Percentiles rank a stretch among this genome's conserved stretches.
Conservation (phyloP, 164 flowering plant species). For the Echeveria elegans region DNA sequence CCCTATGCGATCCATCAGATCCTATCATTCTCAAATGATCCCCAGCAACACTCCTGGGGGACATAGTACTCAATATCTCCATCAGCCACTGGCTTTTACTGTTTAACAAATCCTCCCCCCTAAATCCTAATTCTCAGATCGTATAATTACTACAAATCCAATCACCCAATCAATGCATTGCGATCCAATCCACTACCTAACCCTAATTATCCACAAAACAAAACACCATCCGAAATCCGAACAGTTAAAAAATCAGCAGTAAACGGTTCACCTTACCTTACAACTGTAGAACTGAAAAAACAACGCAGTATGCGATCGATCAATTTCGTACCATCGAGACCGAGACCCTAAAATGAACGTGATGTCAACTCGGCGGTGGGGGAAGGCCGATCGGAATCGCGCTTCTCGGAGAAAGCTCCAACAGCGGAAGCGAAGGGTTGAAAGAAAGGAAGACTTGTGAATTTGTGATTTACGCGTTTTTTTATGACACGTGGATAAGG, state of each 20-base stretch:
- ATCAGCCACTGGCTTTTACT: not conserved
- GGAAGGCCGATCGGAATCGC: not conserved
- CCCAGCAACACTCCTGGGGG: constrained; percentile 18
- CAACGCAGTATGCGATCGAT: not conserved
- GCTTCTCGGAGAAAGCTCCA: not conserved
- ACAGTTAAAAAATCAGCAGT: too few relatives aligned
- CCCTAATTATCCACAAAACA: too few relatives aligned
- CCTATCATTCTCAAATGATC: constrained; percentile 16
- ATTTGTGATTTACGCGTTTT: constrained; percentile 6
- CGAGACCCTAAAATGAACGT: not conserved
- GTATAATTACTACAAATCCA: not conserved
- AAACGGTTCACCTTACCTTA: too few relatives aligned
- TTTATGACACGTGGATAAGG: not conserved
- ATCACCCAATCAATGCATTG: not conserved
- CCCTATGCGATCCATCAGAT: constrained; percentile 14
- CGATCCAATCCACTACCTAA: too few relatives aligned
- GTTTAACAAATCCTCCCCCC: not conserved
- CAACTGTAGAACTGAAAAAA: too few relatives aligned
- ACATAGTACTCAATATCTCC: constrained; percentile 12
- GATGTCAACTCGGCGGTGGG: not conserved
- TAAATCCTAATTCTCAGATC: not conserved
- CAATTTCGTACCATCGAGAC: not conserved
- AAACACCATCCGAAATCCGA: too few relatives aligned
- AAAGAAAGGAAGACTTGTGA: too few relatives aligned
- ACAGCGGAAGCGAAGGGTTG: not conserved